Base-by-base conservation (phyloP, 192 early-diverging fungal genomes). In the Cetraspora pellucida region DNA sequence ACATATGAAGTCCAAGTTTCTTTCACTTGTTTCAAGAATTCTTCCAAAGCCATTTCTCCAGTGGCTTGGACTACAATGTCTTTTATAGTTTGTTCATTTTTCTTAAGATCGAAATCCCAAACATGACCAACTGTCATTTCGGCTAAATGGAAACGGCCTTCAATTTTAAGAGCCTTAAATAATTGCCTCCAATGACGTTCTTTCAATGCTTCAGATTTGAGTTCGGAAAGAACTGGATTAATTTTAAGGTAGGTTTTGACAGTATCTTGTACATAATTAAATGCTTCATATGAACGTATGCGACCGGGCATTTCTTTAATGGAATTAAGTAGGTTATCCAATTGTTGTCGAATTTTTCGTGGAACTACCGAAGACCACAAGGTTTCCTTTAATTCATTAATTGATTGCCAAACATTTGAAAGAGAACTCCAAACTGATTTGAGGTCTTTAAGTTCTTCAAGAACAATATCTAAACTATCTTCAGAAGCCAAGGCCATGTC, bases 31-130 rank as follows among this genome's bases (percentile, higher is more conserved):
- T 90, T 91, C 84, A 99, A 87, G 87, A 96, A 99, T 84, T 97
- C 95, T 85, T 99, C 98, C 71, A 99, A 84, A 13, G 96, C 98
- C 97, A 99, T 98, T 87, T 99, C 98, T 76, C 98, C 98, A 81
- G 98, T 94, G 7, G 98, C 98, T 60, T 93, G 91, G 4, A 91
- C 87, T 50, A 99, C 91, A 46, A 98, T 91, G 19, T 98, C 97
- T 67, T 90, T 91, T 43, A 99, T 88, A n/a, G 84, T 77, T 31
- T 85, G 82, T 82, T 99, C 96, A 81, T 96, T 93, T 73, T 94
- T 91, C 65, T 87, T 86, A 61, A 98, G 87, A 82, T 96, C 95
- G 64, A 94, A 85, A 81, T 98, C 95, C 97, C 97, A 98, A 55
- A 99, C 83, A 52, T 94, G 90, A 66, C 97, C 97, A 44, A 99